These are phyloP conservation scores for Epichloe sylvatica DNA, from an alignment of 2,329 filamentous ascomycete species.

Conservation along the genomic window DNA sequence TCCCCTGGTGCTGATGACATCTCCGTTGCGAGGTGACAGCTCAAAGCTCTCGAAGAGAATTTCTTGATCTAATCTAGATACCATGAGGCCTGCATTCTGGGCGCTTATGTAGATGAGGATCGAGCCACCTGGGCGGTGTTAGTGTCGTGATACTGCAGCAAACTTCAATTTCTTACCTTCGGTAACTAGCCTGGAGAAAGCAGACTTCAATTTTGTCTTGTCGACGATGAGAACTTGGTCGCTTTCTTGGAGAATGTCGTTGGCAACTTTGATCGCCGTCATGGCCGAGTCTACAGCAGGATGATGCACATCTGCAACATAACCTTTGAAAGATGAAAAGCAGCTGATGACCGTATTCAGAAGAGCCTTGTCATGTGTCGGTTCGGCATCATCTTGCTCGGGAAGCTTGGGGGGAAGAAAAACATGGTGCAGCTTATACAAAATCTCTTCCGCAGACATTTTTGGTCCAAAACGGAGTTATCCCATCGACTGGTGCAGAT, in stretches of 20 bases:
- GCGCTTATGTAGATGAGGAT: constrained; percentile 13
- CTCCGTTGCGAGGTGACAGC: constrained; percentile 15
- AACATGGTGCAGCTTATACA: constrained; percentile 12
- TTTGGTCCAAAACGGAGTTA: neutral
- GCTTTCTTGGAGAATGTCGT: neutral
- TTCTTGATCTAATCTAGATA: constrained; percentile 2
- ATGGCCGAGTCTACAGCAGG: neutral
- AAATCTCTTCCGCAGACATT: neutral
- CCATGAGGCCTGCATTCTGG: constrained; percentile 24
- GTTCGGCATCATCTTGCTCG: constrained; percentile 3
- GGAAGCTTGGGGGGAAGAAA: constrained; percentile 19
- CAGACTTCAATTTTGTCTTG: constrained; percentile 1
- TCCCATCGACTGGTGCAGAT: neutral
- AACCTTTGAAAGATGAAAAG: neutral
- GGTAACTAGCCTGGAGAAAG: neutral
- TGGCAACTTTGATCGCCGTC: neutral
- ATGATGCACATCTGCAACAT: neutral
- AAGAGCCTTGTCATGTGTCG: neutral
- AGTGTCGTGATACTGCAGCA: neutral
- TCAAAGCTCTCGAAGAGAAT: constrained; percentile 22
- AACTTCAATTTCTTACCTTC: neutral
- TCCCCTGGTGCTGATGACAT: constrained; percentile 16
- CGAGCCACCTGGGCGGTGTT: neutral
- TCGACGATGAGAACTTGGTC: neutral
- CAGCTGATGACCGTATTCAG: constrained; percentile 1